Conservation (phyloP, 495 filamentous ascomycete genomes). For the Aspergillus nanangensis region DNA sequence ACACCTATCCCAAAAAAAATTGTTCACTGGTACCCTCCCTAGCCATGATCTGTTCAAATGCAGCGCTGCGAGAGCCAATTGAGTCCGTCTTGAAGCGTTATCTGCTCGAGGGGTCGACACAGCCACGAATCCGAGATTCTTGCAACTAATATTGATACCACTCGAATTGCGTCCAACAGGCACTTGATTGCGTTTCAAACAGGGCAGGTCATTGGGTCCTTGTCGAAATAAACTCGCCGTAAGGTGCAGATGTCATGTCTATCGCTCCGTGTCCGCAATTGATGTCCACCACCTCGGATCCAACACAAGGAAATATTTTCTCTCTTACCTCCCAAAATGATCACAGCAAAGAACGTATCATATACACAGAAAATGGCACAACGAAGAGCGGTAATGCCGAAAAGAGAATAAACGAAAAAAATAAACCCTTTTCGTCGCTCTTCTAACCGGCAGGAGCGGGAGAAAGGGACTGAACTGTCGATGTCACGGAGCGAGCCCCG, state of each 20-base stretch:
- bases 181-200: conserved; percentile 1
- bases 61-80: not conserved
- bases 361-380: conserved; percentile 18
- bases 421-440: conserved; percentile 36
- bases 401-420: conserved; percentile 14
- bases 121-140: not conserved
- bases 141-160: conserved; percentile 3
- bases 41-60: not conserved
- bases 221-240: not conserved
- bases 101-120: not conserved
- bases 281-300: conserved; percentile 14
- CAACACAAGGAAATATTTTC: no score
- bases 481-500: conserved; percentile 34
- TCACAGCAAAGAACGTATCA: conserved; percentile 27
- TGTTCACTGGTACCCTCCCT: no score
- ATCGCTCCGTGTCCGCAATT: not conserved
- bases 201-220: conserved; percentile 2
- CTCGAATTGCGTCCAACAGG: conserved; percentile 1
- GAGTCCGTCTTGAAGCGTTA: not conserved
- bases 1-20: no score
- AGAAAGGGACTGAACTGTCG: conserved; percentile 37
- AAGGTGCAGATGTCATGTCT: not conserved
- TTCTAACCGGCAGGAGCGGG: conserved; percentile 45
- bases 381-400: not conserved
- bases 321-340: conserved; percentile 32